Evolutionary conservation across 495 filamentous ascomycete genomes (phyloP).

Genomic region (Neurospora tetraspora): DNA sequence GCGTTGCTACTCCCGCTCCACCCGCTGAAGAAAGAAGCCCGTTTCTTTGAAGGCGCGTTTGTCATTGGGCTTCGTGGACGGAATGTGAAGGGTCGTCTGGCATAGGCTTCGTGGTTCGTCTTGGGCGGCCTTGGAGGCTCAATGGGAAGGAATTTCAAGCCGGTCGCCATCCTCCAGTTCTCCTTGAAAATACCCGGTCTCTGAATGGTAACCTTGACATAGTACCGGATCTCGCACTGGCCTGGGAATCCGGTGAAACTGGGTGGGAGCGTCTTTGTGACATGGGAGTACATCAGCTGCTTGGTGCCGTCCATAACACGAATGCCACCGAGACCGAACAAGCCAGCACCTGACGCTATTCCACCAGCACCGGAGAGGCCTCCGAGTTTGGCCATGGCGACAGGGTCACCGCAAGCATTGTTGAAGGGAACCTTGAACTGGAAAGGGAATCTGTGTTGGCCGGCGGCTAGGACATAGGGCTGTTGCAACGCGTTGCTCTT

Average conservation of each 20-base stretch:
- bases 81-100: constrained; percentile 72
- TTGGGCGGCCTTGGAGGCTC: constrained; percentile 68
- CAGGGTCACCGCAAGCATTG: constrained; percentile 59
- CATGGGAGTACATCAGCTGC: constrained; percentile 51
- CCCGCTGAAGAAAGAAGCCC: not conserved
- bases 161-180: constrained; percentile 55
- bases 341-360: constrained; percentile 18
- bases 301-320: constrained; percentile 41
- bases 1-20: not conserved
- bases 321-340: constrained; percentile 31
- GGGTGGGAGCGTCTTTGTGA: constrained; percentile 81
- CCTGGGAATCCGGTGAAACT: constrained; percentile 72
- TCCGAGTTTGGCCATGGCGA: constrained; percentile 34
- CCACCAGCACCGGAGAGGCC: constrained; percentile 32
- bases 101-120: constrained; percentile 70
- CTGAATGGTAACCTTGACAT: constrained; percentile 81
- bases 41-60: not conserved
- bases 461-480: constrained; percentile 58
- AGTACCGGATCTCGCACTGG: constrained; percentile 84
- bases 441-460: constrained; percentile 83
- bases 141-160: constrained; percentile 81
- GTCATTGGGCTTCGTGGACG: constrained; percentile 20
- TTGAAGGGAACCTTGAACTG: constrained; percentile 91
- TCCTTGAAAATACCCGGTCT: constrained; percentile 75
- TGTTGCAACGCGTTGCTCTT: constrained; percentile 50